Evolutionary conservation across 768 basidiomycete species (phyloP), one percentile per base, ranked within the genome.

Genomic region (Suillus weaverae): DNA sequence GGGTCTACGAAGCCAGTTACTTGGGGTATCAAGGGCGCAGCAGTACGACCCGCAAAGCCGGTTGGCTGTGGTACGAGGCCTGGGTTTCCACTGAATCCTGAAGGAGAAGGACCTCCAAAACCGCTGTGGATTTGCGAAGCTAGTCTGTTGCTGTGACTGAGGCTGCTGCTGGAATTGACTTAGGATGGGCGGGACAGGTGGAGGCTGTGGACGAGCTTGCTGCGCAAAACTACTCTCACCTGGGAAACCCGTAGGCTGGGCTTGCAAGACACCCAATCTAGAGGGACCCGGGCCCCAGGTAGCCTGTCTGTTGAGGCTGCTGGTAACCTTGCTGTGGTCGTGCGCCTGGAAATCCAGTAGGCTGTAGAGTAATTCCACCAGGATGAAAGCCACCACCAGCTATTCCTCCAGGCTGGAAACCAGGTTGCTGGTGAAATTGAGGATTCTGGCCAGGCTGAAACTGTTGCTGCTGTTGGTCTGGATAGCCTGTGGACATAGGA

Each of bases 1-100:
- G 94, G 95, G 77, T 97, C 91, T 62, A 91, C 79, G 70, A 85
- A 92, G 26, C 94, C 94, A 7, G 94, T 95, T 62, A 83, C 77
- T 71, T 95, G 94, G 18, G 91, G 84, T 2, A 89, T 80, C 60
- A 94, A 83, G 8, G 84, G 82, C 70, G 76, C 59, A 62, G 71
- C 65, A 51, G 79, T 70, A 59, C 73, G 77, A 33, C 82, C 83
- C 16, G 77, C 79, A 69, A 86, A 91, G 1, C 91, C 89, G 7
- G 70, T 72, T 22, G 70, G 75, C 33, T 75, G 74, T 0, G 66
- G 57, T 8, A 62, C 41, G 36, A 74, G 56, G 33, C 63, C 51
- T 22, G 68, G 57, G 41, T 36, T 33, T 7, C 53, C 43, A 2
- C 62, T 66, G 43, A 70, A 67, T 30, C 69, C 67, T 32, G 65